Evolutionary conservation across 768 basidiomycete genomes (phyloP), one percentile per base, ranked within the genome.

Genomic region (Sistotremastrum niveocremeum): DNA sequence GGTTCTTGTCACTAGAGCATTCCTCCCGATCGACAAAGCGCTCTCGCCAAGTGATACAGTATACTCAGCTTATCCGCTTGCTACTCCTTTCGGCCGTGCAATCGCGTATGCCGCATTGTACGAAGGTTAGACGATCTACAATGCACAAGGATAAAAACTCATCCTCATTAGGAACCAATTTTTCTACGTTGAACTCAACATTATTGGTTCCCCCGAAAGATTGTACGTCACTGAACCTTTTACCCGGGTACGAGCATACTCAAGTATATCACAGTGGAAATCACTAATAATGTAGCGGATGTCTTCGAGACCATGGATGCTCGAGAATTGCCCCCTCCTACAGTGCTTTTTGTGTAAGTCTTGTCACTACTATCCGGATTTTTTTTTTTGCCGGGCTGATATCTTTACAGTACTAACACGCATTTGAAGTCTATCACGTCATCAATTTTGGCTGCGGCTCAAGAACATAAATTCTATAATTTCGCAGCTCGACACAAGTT

Each of bases 401-500:
- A 44, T 49, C 29, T 46, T 12, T 37, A 9, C 41, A 65, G 63
- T 4, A 57, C 53, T 34, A 76, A 84, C 2, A 64, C 65, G 2
- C 83, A 90, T 51, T 59, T 89, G 9, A 63, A 67, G 30, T 64
- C 68, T 6, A 57, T 86, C 40, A 69, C 77, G 6, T 57, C 65
- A 3, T 60, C 71, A 1, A 74, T 93, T 34, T 60, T 73, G 20
- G 63, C 66, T 39, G 64, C 67, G 51, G 80, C 80, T 2, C 70
- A 70, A 44, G 73, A 66, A 50, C 74, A 70, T 3, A 68, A 66
- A 47, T 52, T 82, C 11, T 80, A 74, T 56, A 59, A 73, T 4
- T 58, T 90, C 43, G 85, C 79, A 2, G 78, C 77, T 70, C 72
- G 84, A 33, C 91, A 91, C 62, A 94, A 94, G 59, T 50, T 77